These are phyloP conservation scores for Globisporangium paddicum DNA, from an alignment of 352 stramenopile genomes.

Conservation along the genomic window DNA sequence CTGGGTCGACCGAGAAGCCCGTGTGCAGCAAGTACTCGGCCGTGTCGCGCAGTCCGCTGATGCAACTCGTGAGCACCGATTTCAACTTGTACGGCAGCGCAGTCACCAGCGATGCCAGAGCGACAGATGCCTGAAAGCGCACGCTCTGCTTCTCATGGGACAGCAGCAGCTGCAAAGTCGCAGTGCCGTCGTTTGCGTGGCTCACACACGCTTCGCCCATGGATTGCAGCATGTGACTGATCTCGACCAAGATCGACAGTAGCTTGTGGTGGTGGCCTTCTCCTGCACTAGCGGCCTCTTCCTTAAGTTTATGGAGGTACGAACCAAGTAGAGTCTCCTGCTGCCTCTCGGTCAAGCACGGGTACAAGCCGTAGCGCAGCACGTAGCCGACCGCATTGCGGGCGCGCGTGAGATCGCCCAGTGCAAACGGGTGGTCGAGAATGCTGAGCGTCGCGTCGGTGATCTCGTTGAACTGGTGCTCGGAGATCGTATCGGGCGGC, in stretches of 20 bases:
- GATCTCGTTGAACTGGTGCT: conserved; percentile 63
- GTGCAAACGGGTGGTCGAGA: conserved; percentile 67
- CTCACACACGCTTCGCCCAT: conserved; percentile 58
- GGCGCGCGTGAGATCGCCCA: conserved; percentile 68
- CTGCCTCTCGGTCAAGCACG: conserved; percentile 59
- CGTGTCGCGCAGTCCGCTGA: conserved; percentile 37
- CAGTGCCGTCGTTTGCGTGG: conserved; percentile 33
- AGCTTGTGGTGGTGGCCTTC: conserved; percentile 66
- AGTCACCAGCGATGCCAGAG: conserved; percentile 55
- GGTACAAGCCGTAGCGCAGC: conserved; percentile 58
- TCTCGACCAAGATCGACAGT: conserved; percentile 49
- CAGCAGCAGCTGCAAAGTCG: conserved; percentile 36
- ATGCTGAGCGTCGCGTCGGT: conserved; percentile 58
- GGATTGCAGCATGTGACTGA: conserved; percentile 64
- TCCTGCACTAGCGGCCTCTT: conserved; percentile 23
- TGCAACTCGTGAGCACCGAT: conserved; percentile 32
- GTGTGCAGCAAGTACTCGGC: conserved; percentile 31
- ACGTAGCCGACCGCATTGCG: conserved; percentile 78
- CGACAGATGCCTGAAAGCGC: conserved; percentile 61
- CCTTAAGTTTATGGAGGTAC: conserved; percentile 49
- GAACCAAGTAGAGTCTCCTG: conserved; percentile 56
- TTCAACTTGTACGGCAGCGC: conserved; percentile 65
- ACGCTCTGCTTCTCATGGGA: conserved; percentile 74
- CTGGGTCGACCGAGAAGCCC: conserved; percentile 21
- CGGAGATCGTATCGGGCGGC: conserved; percentile 51